phyloP scores from a whole-genome alignment of 2,329 filamentous ascomycete species.

The Calonectria pseudoturangicola region DNA sequence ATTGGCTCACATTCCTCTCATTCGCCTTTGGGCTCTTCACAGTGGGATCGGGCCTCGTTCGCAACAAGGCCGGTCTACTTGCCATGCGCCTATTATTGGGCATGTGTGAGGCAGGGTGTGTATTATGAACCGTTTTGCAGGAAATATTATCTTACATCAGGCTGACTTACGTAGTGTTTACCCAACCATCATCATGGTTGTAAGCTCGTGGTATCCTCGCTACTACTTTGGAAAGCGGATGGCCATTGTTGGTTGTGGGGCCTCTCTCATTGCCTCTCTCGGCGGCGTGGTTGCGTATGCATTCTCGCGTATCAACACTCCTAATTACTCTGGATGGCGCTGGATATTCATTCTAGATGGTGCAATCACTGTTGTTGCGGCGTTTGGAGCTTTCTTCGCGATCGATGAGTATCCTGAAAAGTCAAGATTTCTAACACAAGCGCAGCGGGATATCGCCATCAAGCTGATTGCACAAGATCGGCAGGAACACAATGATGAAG shows the following conservation, averaged over 20 bases:
- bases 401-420: conserved; percentile 26
- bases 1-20: conserved; percentile 26
- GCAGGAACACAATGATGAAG: conserved; percentile 7
- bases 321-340: conserved; percentile 24
- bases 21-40: conserved; percentile 21
- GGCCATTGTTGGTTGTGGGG: conserved; percentile 10
- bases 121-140: not conserved
- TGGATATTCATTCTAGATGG: conserved; percentile 30
- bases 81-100: conserved; percentile 45
- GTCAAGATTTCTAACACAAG: conserved; percentile 10
- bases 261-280: conserved; percentile 16
- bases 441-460: conserved; percentile 10
- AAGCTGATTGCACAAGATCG: conserved; percentile 20
- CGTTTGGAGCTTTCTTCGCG: conserved; percentile 12
- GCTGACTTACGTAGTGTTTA: conserved; percentile 4
- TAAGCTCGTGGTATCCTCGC: conserved; percentile 29
- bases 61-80: conserved; percentile 7
- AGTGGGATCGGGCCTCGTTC: conserved; percentile 5
- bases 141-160: no score
- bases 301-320: conserved; percentile 6
- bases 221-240: conserved; percentile 28
- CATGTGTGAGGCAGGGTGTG: conserved; percentile 26
- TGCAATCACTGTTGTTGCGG: conserved; percentile 7
- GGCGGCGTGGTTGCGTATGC: conserved; percentile 21
- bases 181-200: conserved; percentile 19